Base-by-base conservation (phyloP, 805 yeast species). In the Metschnikowia santaceciliae region DNA sequence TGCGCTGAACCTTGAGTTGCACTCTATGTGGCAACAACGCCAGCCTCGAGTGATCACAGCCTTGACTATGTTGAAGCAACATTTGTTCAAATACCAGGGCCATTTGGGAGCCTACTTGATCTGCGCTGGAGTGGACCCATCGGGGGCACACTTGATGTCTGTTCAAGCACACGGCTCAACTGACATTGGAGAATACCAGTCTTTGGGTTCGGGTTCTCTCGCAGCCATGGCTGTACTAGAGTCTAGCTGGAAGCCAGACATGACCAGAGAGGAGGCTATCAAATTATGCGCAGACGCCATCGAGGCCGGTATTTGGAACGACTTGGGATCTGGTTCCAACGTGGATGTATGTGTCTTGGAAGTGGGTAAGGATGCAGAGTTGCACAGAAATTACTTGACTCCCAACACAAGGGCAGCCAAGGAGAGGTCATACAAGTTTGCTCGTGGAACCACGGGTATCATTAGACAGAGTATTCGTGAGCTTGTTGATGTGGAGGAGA, bases 151-250 rank as follows among this genome's bases (percentile, higher is more conserved):
- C 64, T 76, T 94, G 63, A 85, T 89, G 68, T 84, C 96, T 1
- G 86, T 92, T 38, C 98, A 94, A 61, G 99, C 99, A 3, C 99
- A 94, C 67, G 99, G 99, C 17, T 90, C 97, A 6, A 91, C 98
- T 13, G 99, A 94, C 70, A 87, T 92, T 54, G 98, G 98, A 6
- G 88, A 83, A 62, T 94, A 90, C 69, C 88, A 86, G 69, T 84
- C 97, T 6, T 76, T 94, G 58, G 99, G 99, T 11, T 90, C 97
- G 3, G 99, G 99, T 55, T 90, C 97, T 19, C 78, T 94, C 68
- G 98, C 99, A 5, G 99, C 99, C 7, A 92, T 94, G 96, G 97
- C 98, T 4, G 94, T 94, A 15, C 76, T 94, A 61, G 99, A 94
- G 72, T 80, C 92, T 38, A 78, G 84, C 56, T 94, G 96, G 96